Evolutionary conservation across 192 early-diverging fungal species (phyloP).

Genomic region (Umbelopsis sp.): DNA sequence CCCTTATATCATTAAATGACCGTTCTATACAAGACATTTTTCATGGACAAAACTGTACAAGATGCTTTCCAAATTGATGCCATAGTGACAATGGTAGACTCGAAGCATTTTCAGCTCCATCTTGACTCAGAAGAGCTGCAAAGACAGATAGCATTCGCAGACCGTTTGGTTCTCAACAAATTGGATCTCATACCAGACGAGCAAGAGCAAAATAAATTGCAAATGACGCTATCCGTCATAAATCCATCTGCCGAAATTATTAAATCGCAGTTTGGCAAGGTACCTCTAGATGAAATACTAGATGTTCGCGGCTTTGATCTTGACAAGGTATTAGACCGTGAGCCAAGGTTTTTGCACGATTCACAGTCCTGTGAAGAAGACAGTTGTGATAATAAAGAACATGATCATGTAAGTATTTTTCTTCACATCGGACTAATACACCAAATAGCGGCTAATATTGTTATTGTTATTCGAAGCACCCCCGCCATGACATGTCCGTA

Average conservation of each 20-base stretch:
- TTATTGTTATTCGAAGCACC: background rate
- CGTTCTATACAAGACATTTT: conserved; percentile 12
- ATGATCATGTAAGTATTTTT: conserved; percentile 2
- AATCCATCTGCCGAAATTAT: conserved; percentile 16
- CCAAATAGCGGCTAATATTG: background rate
- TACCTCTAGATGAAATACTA: conserved; percentile 20
- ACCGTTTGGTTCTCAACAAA: conserved; percentile 38
- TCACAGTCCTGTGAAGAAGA: background rate
- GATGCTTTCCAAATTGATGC: conserved; percentile 27
- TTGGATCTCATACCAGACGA: conserved; percentile 28
- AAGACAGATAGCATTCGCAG: conserved; percentile 39
- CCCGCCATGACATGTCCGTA: conserved; percentile 9
- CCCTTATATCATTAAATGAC: background rate
- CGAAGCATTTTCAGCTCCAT: conserved; percentile 29
- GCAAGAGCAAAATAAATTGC: background rate
- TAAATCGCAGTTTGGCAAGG: conserved; percentile 18
- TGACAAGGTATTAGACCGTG: conserved; percentile 5
- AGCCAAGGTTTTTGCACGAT: conserved; percentile 13
- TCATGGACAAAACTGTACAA: conserved; percentile 21
- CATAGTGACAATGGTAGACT: conserved; percentile 38
- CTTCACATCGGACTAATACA: background rate
- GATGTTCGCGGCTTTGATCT: conserved; percentile 28
- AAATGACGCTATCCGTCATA: background rate
- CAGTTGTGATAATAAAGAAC: background rate
- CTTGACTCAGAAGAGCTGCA: conserved; percentile 15